Evolutionary conservation across 2,329 filamentous ascomycete genomes (phyloP), one percentile per base, ranked within the genome.

Genomic region (Aspergillus sp.): DNA sequence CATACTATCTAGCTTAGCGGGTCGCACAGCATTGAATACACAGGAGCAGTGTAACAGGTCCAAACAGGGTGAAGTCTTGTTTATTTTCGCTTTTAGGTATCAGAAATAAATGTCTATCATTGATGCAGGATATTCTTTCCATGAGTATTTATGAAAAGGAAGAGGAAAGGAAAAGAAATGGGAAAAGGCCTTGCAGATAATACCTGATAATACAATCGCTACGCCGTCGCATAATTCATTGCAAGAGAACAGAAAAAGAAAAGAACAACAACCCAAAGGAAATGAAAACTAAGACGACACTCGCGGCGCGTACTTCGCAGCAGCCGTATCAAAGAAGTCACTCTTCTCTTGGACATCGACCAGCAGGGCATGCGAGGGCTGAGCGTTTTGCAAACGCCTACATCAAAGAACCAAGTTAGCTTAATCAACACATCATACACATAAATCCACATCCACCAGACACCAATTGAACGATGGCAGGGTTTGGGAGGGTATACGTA

Each of bases 291-390:
- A 75, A 56, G 71, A 71, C 18, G 73, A 68, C 49, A 92, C 91
- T 81, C 94, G 96, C 36, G 93, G 85, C 65, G 86, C 88, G 77
- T 95, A 98, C 79, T 96, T 98, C 26, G 86, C 82, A 20, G 90
- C 91, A 12, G 93, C 93, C 69, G 87, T 87, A 75, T 96, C 91
- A 73, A 98, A 98, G 59, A 92, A 78, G n/a, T 83, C 85, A 75
- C 87, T 91, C 87, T 96, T 98, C 78, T 92, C 91, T 70, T 87
- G 83, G 67, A 96, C 78, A 68, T 96, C 93, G 46, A 77, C 74
- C 58, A 97, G 75, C 62, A 95, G 81, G 36, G 85, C 79, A 75
- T 97, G 92, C 55, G 88, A 78, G 26, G 88, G 84, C 56, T 89
- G 84, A 16, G 80, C 78, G 55, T 82, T 83, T 59, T 72, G 64